Conservation (phyloP, 192 early-diverging fungal genomes). For the Mortierella claussenii region DNA sequence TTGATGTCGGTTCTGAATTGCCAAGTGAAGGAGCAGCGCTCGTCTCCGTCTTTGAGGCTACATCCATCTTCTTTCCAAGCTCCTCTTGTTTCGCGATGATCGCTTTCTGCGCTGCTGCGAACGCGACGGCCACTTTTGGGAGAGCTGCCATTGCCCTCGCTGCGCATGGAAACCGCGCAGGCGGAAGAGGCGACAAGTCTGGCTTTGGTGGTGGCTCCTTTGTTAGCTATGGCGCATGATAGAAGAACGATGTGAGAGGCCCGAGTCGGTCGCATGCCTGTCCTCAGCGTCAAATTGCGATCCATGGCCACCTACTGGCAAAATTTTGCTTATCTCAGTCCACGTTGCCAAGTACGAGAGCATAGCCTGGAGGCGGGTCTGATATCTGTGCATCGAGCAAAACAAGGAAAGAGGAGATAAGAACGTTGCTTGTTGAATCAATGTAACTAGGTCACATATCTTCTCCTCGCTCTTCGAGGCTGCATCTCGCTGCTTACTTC, state of each 20-base stretch:
- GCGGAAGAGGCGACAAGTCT: slow-evolving; percentile 41
- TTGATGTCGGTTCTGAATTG: background rate
- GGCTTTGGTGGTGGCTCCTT: slow-evolving; percentile 48
- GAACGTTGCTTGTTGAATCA: no score
- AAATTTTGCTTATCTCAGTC: slow-evolving; percentile 40
- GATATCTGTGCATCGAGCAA: slow-evolving; percentile 16
- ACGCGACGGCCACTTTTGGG: slow-evolving; percentile 42
- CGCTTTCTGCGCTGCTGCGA: slow-evolving; percentile 28
- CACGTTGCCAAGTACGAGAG: slow-evolving; percentile 49
- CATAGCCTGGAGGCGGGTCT: slow-evolving; percentile 33
- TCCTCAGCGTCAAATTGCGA: background rate
- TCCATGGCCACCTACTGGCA: slow-evolving; percentile 10
- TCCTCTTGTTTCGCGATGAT: slow-evolving; percentile 11
- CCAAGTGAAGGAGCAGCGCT: background rate
- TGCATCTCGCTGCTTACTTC: slow-evolving; percentile 15
- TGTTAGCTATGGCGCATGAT: slow-evolving; percentile 5
- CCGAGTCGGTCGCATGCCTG: no score
- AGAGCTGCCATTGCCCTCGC: slow-evolving; percentile 36
- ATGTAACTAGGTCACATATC: no score
- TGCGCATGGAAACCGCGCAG: slow-evolving; percentile 47
- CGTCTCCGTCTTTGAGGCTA: slow-evolving; percentile 6
- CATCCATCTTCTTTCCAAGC: background rate
- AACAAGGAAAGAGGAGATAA: background rate
- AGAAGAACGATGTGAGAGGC: background rate
- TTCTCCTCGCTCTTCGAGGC: background rate